Evolutionary conservation across 352 stramenopile genomes (phyloP), one percentile per base, ranked within the genome.

Genomic region (Blastocystis sp.): DNA sequence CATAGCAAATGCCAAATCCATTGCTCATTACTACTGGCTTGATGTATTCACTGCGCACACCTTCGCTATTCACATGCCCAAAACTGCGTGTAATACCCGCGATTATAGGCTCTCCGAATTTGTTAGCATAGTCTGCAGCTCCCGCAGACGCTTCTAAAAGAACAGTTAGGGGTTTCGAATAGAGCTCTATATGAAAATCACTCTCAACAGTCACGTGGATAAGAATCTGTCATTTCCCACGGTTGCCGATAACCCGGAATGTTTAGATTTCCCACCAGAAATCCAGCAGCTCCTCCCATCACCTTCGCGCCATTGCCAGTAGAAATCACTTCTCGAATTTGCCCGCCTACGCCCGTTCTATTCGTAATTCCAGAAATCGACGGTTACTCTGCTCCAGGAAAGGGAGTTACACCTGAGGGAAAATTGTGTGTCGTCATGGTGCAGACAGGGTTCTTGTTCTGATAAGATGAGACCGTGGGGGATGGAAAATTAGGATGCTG

Each of bases 1-100:
- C 95, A 90, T 99, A 96, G 43, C 99, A 92, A 90, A 98, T 94
- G 41, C 97, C 97, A 39, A 99, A 93, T 87, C 97, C 97, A 4
- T 96, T 96, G 64, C 96, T 98, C 90, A 99, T 99, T 97, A 99
- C 99, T 91, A 99, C 98, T 34, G 97, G 97, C 92, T 99, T 99
- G 87, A 99, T 96, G 94, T 98, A 99, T 91, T 99, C 97, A 90
- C 95, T 96, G 39, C 97, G 94, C 89, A 98, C 95, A 53, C 96
- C 96, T 78, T 94, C 96, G 0, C 95, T 94, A 65, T 99, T 91
- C 26, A 96, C 92, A 93, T 98, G 95, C 18, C 97, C 97, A 90
- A 99, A 99, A 16, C 95, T 98, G 43, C 97, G 94, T 41, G 96
- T 97, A 90, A 98, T 99, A 30, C 97, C 97, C 76, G 96, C 93